phyloP scores from a whole-genome alignment of 192 early-diverging fungal genomes.

The Coemansia sp. region DNA sequence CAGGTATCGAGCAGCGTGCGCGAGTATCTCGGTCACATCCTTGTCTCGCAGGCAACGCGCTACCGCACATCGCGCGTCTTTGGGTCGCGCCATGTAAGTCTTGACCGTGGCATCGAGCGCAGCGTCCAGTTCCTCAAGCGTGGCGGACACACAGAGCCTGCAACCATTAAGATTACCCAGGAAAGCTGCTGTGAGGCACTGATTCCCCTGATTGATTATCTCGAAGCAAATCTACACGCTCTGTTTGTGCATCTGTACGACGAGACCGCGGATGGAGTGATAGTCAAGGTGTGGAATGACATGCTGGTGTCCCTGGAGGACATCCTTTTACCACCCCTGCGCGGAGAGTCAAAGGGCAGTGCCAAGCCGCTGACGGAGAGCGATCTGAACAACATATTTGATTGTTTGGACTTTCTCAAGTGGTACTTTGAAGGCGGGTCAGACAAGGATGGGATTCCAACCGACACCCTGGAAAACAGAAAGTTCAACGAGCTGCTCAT shows the following conservation, averaged over 20 bases:
- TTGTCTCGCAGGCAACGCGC: conserved; percentile 53
- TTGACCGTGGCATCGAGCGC: conserved; percentile 55
- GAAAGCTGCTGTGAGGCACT: conserved; percentile 67
- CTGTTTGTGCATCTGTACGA: conserved; percentile 68
- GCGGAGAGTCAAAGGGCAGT: conserved; percentile 55
- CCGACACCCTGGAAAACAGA: conserved; percentile 62
- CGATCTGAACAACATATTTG: conserved; percentile 68
- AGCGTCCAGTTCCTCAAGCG: conserved; percentile 57
- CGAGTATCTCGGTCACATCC: conserved; percentile 65
- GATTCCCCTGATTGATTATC: conserved; percentile 71
- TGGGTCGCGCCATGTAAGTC: conserved; percentile 13
- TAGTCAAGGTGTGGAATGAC: conserved; percentile 73
- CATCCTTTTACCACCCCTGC: conserved; percentile 72
- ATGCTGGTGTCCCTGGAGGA: conserved; percentile 68
- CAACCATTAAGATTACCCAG: conserved; percentile 43
- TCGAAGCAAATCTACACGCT: conserved; percentile 70
- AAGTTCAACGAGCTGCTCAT: conserved; percentile 68
- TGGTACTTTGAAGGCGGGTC: conserved; percentile 72
- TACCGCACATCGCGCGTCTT: conserved; percentile 34
- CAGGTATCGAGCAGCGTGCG: conserved; percentile 67
- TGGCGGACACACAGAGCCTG: conserved; percentile 34
- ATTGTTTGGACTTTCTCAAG: conserved; percentile 74
- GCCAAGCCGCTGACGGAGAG: conserved; percentile 64
- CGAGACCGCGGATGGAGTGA: conserved; percentile 64
- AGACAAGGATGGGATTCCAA: conserved; percentile 63